phyloP scores from a whole-genome alignment of 176 grass and related monocot genomes.

The Melocanna baccifera region DNA sequence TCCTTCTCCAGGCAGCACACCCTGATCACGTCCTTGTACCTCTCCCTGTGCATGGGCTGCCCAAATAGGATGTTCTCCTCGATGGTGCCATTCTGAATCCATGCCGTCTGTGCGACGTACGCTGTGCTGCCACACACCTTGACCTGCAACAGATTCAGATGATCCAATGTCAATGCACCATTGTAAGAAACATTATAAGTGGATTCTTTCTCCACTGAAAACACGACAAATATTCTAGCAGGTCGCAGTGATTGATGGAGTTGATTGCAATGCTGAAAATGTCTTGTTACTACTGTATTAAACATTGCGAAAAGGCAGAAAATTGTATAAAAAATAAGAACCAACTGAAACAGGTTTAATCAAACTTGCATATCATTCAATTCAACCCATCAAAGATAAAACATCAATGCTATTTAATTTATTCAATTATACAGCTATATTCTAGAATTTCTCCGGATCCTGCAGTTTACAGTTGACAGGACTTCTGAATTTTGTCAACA shows the following conservation, averaged over 20 bases:
- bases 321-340: neutral
- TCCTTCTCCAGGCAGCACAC: constrained; percentile 96
- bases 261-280: neutral
- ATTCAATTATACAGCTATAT: neutral
- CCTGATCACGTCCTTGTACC: constrained; percentile 71
- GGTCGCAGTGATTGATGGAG: neutral
- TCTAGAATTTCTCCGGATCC: neutral
- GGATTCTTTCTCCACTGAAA: neutral
- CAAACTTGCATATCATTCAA: neutral
- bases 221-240: neutral
- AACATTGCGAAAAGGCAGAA: neutral
- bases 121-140: constrained; percentile 82
- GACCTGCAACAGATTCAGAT: constrained; percentile 47
- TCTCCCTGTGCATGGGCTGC: constrained; percentile 58
- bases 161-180: neutral
- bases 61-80: constrained; percentile 98
- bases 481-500: neutral
- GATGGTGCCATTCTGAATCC: constrained; percentile 97
- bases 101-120: constrained; percentile 86
- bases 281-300: neutral
- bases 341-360: neutral
- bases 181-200: neutral
- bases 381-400: neutral
- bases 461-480: neutral
- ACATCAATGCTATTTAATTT: neutral